Percentiles rank a stretch among this genome's conserved stretches.
Conservation (phyloP, 169 alveolate species). For the Babesia ovata region DNA sequence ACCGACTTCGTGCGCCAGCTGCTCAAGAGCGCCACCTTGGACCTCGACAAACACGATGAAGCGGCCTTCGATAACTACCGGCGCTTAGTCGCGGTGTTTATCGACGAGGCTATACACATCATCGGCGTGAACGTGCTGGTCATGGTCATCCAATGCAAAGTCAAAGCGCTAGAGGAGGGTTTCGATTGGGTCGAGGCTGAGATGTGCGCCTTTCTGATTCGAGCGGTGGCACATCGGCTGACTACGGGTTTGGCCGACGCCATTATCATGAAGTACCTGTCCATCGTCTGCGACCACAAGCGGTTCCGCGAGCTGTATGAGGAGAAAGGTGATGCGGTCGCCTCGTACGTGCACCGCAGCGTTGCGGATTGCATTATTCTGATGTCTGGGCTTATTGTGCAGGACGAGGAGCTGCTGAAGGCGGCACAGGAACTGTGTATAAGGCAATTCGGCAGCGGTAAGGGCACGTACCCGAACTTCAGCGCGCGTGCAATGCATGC, state of each 20-base stretch:
- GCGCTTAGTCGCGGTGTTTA: conserved; percentile 9
- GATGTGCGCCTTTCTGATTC: conserved; percentile 2
- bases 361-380: conserved; percentile 14
- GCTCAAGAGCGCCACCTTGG: conserved; percentile 1
- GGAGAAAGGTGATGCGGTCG: not conserved
- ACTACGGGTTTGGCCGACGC: conserved; percentile 15
- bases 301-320: conserved; percentile 3
- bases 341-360: conserved; percentile 17
- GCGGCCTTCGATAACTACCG: conserved; percentile 19
- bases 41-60: not conserved
- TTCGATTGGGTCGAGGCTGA: conserved; percentile 40
- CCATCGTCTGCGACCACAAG: conserved; percentile 1
- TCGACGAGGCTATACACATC: conserved; percentile 26
- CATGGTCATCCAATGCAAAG: conserved; percentile 3
- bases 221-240: conserved; percentile 19
- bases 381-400: conserved; percentile 18
- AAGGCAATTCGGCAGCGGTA: conserved; percentile 2
- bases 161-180: not conserved
- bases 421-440: conserved; percentile 19
- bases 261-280: conserved; percentile 14
- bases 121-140: conserved; percentile 25
- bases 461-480: not conserved
- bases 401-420: conserved; percentile 10
- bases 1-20: conserved; percentile 23
- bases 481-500: conserved; percentile 28